Evolutionary conservation across 331 rosid species (phyloP).

Genomic region (Quercus lobata): DNA sequence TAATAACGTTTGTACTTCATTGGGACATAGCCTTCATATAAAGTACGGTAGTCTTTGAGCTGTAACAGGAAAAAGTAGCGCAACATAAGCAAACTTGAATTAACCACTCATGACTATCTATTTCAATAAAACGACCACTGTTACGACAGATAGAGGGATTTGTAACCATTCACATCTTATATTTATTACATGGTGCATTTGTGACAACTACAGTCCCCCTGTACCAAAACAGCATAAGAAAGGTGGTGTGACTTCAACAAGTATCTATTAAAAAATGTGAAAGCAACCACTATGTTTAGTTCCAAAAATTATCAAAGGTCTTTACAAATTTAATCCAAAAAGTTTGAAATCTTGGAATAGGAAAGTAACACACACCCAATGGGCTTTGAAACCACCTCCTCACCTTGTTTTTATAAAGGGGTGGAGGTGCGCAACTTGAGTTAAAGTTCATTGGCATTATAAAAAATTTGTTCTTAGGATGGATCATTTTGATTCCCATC

Average conservation of each 20-base stretch:
- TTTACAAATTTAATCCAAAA: neutral
- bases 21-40: constrained; percentile 86
- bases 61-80: constrained; percentile 41
- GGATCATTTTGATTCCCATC: neutral
- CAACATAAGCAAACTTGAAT: constrained; percentile 33
- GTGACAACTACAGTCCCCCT: neutral
- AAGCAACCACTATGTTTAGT: neutral
- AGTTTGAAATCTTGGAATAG: neutral
- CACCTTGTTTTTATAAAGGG: no score
- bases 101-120: neutral
- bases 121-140: neutral
- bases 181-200: neutral
- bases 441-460: neutral
- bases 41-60: constrained; percentile 70
- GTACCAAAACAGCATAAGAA: neutral
- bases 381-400: no score
- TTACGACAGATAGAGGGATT: neutral
- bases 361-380: neutral
- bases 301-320: neutral
- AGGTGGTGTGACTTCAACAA: neutral
- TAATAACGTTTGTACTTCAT: constrained; percentile 85
- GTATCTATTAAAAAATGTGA: neutral
- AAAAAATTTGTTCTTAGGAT: neutral
- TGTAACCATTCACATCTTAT: constrained; percentile 1
- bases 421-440: no score